Conservation (phyloP, 768 basidiomycete genomes). For the Tulasnella sp. region DNA sequence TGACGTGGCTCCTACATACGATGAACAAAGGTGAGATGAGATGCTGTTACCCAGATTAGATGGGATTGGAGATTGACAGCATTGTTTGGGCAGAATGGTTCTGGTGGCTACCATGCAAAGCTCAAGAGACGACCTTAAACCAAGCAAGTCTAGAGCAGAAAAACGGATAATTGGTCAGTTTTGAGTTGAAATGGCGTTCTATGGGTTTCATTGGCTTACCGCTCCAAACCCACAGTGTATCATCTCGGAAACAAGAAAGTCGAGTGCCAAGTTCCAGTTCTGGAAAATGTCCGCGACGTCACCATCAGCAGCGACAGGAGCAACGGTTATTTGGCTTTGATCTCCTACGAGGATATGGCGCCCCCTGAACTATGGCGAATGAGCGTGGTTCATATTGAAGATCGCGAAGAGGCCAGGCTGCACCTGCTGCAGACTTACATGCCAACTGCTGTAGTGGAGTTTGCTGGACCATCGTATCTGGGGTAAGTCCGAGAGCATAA, state of each 20-base stretch:
- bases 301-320: conserved; percentile 40
- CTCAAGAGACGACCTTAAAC: conserved; percentile 54
- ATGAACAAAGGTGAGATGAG: conserved; percentile 38
- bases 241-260: conserved; percentile 56
- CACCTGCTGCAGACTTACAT: conserved; percentile 60
- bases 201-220: neutral
- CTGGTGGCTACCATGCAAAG: conserved; percentile 60
- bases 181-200: neutral
- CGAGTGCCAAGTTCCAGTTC: conserved; percentile 66
- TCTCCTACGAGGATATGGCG: conserved; percentile 70
- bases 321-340: conserved; percentile 49
- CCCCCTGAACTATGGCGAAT: conserved; percentile 75
- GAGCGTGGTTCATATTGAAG: conserved; percentile 37
- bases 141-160: conserved; percentile 61
- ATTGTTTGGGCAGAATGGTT: conserved; percentile 35
- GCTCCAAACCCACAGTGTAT: conserved; percentile 41
- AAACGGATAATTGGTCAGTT: conserved; percentile 48
- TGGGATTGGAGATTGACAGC: neutral
- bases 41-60: neutral
- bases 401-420: conserved; percentile 24
- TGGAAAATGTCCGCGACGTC: conserved; percentile 66
- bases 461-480: conserved; percentile 75
- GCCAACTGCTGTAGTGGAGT: conserved; percentile 59
- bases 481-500: conserved; percentile 31
- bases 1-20: conserved; percentile 63